phyloP scores from a whole-genome alignment of 176 grass and related monocot genomes.

The Aegilops speltoides region DNA sequence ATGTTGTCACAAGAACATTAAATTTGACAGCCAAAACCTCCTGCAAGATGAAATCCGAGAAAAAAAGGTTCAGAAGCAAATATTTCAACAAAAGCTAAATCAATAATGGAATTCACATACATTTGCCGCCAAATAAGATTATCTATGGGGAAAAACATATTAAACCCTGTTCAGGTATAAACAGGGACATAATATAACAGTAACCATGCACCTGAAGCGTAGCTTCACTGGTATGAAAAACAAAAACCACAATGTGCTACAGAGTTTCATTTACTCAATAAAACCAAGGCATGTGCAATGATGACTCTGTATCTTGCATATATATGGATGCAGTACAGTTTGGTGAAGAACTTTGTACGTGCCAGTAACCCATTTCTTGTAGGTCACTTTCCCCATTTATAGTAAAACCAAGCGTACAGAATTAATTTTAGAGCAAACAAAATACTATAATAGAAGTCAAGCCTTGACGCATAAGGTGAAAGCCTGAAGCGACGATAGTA shows the following conservation, averaged over 20 bases:
- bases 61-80: constrained; percentile 3
- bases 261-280: not conserved
- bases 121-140: not conserved
- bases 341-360: not conserved
- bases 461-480: not conserved
- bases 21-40: constrained; percentile 95
- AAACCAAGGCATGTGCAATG: not conserved
- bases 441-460: not conserved
- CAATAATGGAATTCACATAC: not conserved
- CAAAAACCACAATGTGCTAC: not conserved
- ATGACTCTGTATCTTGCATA: not conserved
- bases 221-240: not conserved
- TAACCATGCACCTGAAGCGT: not conserved
- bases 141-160: not conserved
- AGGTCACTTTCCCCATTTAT: not conserved
- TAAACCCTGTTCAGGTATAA: constrained; percentile 1
- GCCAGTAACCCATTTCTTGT: not conserved
- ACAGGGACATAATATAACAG: constrained; percentile 7
- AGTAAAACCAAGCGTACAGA: not conserved
- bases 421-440: not conserved
- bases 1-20: constrained; percentile 98
- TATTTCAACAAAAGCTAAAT: not conserved
- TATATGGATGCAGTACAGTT: not conserved
- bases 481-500: not conserved
- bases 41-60: constrained; percentile 44